phyloP scores from a whole-genome alignment of 352 stramenopile species.

The Phytophthora pinifolia region DNA sequence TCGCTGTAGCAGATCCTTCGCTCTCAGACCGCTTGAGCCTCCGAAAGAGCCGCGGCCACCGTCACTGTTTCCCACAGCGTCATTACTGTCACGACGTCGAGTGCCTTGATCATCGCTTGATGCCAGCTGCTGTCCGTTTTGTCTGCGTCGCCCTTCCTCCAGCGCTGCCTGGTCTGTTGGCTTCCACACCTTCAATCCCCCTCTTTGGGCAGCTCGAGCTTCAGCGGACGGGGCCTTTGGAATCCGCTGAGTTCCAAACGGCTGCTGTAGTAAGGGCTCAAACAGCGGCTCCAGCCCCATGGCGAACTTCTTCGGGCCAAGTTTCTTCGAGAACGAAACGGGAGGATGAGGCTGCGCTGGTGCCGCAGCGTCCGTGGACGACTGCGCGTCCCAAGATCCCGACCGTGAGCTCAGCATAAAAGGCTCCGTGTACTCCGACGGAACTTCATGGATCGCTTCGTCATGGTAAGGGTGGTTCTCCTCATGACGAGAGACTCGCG shows the following conservation, averaged over 20 bases:
- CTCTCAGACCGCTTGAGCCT: conserved; percentile 25
- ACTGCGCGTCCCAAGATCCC: conserved; percentile 24
- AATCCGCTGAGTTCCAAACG: conserved; percentile 68
- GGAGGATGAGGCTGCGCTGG: conserved; percentile 22
- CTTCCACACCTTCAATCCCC: conserved; percentile 25
- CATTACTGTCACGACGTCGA: conserved; percentile 6
- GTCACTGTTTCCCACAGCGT: neutral
- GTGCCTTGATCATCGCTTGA: conserved; percentile 2
- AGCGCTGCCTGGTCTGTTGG: conserved; percentile 11
- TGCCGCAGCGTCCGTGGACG: conserved; percentile 9
- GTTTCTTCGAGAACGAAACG: conserved; percentile 20
- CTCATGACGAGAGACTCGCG: conserved; percentile 17
- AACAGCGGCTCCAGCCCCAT: conserved; percentile 77
- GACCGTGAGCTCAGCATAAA: conserved; percentile 32
- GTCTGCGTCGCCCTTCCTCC: conserved; percentile 7
- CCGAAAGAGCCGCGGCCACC: conserved; percentile 7
- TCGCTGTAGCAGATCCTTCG: conserved; percentile 45
- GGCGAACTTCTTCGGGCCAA: conserved; percentile 41
- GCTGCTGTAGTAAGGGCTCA: conserved; percentile 65
- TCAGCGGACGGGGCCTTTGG: conserved; percentile 25
- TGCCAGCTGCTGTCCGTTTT: conserved; percentile 13
- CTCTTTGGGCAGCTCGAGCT: conserved; percentile 18
- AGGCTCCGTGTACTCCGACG: conserved; percentile 25
- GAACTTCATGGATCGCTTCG: conserved; percentile 32
- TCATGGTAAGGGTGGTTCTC: conserved; percentile 26